Evolutionary conservation across 2,329 filamentous ascomycete species (phyloP), one percentile per base, ranked within the genome.

Genomic region (Zymoseptoria tritici): DNA sequence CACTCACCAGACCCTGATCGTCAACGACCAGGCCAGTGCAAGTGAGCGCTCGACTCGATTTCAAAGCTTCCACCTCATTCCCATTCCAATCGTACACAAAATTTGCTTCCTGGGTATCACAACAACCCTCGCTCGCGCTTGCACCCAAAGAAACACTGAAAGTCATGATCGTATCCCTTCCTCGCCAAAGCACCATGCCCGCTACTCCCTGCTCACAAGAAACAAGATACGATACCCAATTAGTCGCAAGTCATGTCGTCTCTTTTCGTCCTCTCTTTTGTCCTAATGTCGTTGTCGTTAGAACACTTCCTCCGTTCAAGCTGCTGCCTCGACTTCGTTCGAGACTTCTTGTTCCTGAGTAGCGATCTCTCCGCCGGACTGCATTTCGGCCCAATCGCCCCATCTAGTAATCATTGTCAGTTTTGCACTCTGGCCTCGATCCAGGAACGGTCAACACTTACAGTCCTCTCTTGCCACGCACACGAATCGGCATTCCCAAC

Each of bases 341-440:
- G 36, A 46, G 13, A 46, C 36, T 46, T 46, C 36, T 36, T 58
- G 50, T 49, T 53, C 56, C 31, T 61, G 64, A 22, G 56, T 62
- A 4, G 64, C 64, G 49, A 64, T 66, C 54, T 66, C 64, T n/a
- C 62, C 64, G 9, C 62, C 64, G 54, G 59, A 62, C 21, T 66
- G 64, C 78, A 80, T 80, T 79, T 97, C 94, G 0, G 94, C 94
- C 94, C 94, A 99, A 46, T 88, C 86, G 56, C 93, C 94, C 93
- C 94, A 29, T 29, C 26, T 29, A 29, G 8, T 29, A 29, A 8
- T 29, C 26, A 29, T 29, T 29, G 26, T 29, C 26, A 29, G 26
- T 9, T 8, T 8, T 29, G 26, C 26, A 29, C 26, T 24, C 7
- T 9, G 26, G 26, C 26, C 26, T 29, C 26, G 8, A 29, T 29